Evolutionary conservation across 2,329 filamentous ascomycete species (phyloP).

Genomic region (Periconia macrospinosa): DNA sequence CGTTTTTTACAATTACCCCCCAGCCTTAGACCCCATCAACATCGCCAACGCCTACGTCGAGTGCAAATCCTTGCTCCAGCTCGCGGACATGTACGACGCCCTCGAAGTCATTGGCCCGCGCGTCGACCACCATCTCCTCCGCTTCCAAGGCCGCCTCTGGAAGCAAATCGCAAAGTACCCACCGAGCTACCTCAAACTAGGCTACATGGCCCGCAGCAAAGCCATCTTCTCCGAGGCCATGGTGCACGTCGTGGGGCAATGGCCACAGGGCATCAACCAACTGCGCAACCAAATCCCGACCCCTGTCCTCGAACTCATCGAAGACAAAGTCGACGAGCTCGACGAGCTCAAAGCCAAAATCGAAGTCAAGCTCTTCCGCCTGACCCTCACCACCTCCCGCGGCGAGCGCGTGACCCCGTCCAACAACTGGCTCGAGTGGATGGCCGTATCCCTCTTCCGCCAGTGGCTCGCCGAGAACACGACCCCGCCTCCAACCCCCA

Average conservation of each 20-base stretch:
- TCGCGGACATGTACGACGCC: conserved; percentile 95
- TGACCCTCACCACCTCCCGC: conserved; percentile 74
- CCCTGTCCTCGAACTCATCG: conserved; percentile 81
- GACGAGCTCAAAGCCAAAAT: conserved; percentile 79
- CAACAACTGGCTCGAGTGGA: conserved; percentile 85
- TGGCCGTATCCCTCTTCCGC: conserved; percentile 82
- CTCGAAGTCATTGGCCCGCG: conserved; percentile 83
- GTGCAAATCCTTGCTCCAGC: conserved; percentile 82
- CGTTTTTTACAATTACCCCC: conserved; percentile 92
- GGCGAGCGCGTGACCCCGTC: conserved; percentile 81
- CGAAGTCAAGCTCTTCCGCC: conserved; percentile 78
- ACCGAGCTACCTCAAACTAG: conserved; percentile 85
- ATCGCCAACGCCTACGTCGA: conserved; percentile 92
- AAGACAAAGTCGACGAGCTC: conserved; percentile 92
- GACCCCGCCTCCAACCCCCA: conserved; percentile 65
- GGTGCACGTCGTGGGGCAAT: conserved; percentile 92
- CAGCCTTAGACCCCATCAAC: conserved; percentile 78
- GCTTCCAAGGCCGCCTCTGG: conserved; percentile 88
- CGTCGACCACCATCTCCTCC: conserved; percentile 89
- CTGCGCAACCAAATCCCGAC: conserved; percentile 72
- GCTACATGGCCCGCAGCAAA: conserved; percentile 80
- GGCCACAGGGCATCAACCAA: conserved; percentile 79
- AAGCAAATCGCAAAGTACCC: conserved; percentile 97
- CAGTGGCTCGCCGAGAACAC: conserved; percentile 94
- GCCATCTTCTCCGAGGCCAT: conserved; percentile 78